Percentiles rank a stretch among this genome's conserved stretches.
Conservation (phyloP, 73 alveolate genomes). For the Uronychia setigera region DNA sequence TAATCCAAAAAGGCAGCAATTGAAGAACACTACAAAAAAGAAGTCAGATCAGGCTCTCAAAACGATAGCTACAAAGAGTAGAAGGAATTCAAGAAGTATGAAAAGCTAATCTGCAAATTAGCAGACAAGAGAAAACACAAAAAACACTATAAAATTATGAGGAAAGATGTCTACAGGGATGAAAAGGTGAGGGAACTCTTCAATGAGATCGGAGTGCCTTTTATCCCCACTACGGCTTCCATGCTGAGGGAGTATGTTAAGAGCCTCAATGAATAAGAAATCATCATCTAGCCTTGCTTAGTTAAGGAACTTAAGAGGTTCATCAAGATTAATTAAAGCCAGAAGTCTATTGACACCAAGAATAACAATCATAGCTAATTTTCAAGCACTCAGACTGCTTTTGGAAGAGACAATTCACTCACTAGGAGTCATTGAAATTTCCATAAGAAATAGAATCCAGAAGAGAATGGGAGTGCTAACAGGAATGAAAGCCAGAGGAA, state of each 20-base stretch:
- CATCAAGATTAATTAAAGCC: neutral
- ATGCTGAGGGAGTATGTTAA: constrained; percentile 3
- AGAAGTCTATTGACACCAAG: neutral
- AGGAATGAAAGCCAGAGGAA: too few species aligned
- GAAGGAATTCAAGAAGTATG: neutral
- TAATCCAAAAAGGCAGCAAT: neutral
- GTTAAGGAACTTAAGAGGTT: neutral
- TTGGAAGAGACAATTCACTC: neutral
- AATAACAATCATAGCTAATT: neutral
- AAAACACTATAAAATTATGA: neutral
- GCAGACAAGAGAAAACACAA: neutral
- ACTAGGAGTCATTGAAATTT: neutral
- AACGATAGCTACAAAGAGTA: neutral
- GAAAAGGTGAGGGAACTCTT: neutral
- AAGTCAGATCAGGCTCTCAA: neutral
- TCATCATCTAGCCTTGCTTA: neutral
- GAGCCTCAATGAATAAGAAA: neutral
- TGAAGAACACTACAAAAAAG: neutral
- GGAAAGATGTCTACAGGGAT: neutral
- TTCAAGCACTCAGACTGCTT: neutral
- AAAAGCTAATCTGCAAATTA: neutral
- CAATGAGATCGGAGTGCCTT: neutral
- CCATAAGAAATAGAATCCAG: neutral
- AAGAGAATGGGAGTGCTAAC: neutral
- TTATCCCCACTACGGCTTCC: constrained; percentile 2